Base-by-base conservation (phyloP, 1,284 basidiomycete genomes). In the Pisolithus thermaeus region DNA sequence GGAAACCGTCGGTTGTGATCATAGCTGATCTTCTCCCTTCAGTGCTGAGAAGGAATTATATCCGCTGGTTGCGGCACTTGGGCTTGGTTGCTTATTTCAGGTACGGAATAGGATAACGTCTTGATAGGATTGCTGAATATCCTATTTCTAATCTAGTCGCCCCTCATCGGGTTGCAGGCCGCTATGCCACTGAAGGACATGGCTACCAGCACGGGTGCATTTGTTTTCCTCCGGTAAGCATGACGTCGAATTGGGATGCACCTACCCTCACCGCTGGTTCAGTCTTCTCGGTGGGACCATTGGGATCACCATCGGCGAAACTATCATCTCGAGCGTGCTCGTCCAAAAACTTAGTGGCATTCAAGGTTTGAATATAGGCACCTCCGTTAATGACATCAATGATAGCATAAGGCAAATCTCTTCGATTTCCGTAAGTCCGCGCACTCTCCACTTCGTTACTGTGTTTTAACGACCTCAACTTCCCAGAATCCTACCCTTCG, bases 401-500 rank as follows among this genome's bases (percentile, higher is more conserved):
- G 70, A 85, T 60, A 79, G 73, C 54, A 76, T 87, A 11, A 68
- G 72, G 38, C 61, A 69, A 46, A 73, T 88, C 44, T 73, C 79
- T 53, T 58, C 68, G 39, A 82, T 88, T 46, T 58, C 78, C 36
- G 84, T 83, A 56, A 47, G 71, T 64, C 40, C 47, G 23, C 35
- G 48, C 64, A 60, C 40, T 51, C 23, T 37, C 16, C 38, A 14
- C 14, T 28, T 6, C 39, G 14, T 18, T 23, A 40, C 53, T 49
- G 56, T 42, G 18, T 18, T 3, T 47, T 2, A 25, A 23, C 28
- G 44, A 38, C 12, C 36, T 51, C 27, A 32, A 27, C 39, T 30
- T 36, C 45, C 32, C 57, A 83, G 81, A 73, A 88, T 61, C 62
- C 73, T 12, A 61, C 58, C 5, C 58, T 71, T 38, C 75, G 77